A percentile compares a stretch with the other conserved stretches of the same genome.
These are phyloP conservation scores for Cryptococcus sp. DNA, from an alignment of 1,284 basidiomycete species.

Conservation along the genomic window DNA sequence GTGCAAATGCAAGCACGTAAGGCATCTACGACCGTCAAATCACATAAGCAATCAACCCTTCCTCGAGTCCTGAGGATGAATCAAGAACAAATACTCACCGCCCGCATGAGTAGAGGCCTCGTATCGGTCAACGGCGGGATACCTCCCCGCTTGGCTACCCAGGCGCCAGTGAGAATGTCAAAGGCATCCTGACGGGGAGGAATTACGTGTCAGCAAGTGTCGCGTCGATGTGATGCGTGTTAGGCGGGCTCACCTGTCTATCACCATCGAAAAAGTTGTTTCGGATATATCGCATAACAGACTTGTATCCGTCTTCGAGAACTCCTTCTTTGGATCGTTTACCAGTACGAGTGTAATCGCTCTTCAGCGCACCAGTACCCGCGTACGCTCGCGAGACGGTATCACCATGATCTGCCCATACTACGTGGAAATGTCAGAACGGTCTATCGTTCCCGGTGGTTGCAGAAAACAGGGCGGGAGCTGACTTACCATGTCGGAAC, in stretches of 20 bases:
- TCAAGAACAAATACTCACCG: slow-evolving; percentile 59
- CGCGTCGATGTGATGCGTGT: slow-evolving; percentile 20
- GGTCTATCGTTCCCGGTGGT: not conserved
- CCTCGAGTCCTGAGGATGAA: not conserved
- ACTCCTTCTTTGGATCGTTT: slow-evolving; percentile 78
- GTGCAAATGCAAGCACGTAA: slow-evolving; percentile 73
- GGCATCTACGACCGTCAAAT: slow-evolving; percentile 65
- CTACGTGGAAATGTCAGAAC: slow-evolving; percentile 54
- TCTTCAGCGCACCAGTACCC: slow-evolving; percentile 94
- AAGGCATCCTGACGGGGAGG: slow-evolving; percentile 70
- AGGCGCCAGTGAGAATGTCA: slow-evolving; percentile 90
- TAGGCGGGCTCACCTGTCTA: slow-evolving; percentile 62
- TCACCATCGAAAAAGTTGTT: slow-evolving; percentile 98
- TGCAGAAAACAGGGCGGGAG: not conserved
- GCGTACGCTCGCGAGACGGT: slow-evolving; percentile 87
- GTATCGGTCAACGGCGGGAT: slow-evolving; percentile 73
- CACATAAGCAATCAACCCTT: not conserved
- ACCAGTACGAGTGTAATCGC: slow-evolving; percentile 94
- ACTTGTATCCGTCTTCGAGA: slow-evolving; percentile 86
- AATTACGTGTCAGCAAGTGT: not conserved
- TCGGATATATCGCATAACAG: slow-evolving; percentile 82
- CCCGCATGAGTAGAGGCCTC: slow-evolving; percentile 75
- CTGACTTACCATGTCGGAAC: slow-evolving; percentile 80
- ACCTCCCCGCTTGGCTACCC: slow-evolving; percentile 72
- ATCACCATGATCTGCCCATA: slow-evolving; percentile 98